Conservation (phyloP, 352 stramenopile genomes). For the Phytopythium delawarense region DNA sequence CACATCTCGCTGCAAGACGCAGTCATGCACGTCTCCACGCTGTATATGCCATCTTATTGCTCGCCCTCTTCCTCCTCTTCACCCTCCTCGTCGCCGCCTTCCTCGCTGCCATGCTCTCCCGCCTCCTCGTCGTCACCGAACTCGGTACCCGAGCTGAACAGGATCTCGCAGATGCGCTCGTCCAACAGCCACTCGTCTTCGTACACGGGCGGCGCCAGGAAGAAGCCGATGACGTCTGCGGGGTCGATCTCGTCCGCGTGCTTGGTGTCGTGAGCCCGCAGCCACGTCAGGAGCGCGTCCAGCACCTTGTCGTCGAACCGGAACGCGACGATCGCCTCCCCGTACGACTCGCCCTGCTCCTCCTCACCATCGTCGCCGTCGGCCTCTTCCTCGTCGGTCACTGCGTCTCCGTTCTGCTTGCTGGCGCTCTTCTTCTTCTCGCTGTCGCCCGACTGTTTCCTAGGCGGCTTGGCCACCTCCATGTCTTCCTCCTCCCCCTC, state of each 20-base stretch:
- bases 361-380: conserved; percentile 9
- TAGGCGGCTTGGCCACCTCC: conserved; percentile 2
- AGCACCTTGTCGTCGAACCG: conserved; percentile 55
- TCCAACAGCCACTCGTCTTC: conserved; percentile 81
- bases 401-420: conserved; percentile 14
- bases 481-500: conserved; percentile 15
- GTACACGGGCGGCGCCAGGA: conserved; percentile 57
- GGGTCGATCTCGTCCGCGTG: conserved; percentile 50
- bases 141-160: conserved; percentile 44
- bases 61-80: conserved; percentile 9
- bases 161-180: conserved; percentile 71
- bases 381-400: conserved; percentile 12
- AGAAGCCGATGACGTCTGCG: conserved; percentile 62
- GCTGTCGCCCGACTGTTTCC: conserved; percentile 4
- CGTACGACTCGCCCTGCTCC: conserved; percentile 31
- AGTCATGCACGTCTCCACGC: neutral
- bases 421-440: conserved; percentile 5
- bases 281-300: conserved; percentile 42
- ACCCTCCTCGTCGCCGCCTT: conserved; percentile 12
- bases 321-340: conserved; percentile 51
- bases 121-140: conserved; percentile 25
- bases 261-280: conserved; percentile 40
- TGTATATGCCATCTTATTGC: neutral
- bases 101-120: conserved; percentile 12
- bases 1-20: too few species aligned